phyloP scores from a whole-genome alignment of 805 yeast species.

The Debaryomyces castellii region DNA sequence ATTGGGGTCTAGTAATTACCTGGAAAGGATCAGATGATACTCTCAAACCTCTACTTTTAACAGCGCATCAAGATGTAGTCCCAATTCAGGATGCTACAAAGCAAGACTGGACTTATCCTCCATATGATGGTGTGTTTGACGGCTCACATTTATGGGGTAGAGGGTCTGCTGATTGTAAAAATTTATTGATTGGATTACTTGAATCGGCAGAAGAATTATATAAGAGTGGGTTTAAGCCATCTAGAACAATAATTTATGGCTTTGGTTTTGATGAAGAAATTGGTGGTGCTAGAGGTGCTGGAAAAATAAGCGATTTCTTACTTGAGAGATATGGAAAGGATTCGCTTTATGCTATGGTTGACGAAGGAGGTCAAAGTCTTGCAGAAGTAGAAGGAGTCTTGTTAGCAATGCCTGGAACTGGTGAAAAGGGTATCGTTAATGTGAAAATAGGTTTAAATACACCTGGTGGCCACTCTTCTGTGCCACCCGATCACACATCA shows the following conservation, averaged over 20 bases:
- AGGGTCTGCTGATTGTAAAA: conserved; percentile 38
- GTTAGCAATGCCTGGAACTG: conserved; percentile 16
- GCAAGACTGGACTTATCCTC: conserved; percentile 34
- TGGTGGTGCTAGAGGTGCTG: conserved; percentile 14
- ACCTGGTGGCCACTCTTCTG: conserved; percentile 30
- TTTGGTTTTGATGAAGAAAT: conserved; percentile 19
- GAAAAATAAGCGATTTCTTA: conserved; percentile 6
- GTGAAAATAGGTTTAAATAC: conserved; percentile 17
- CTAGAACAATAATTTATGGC: conserved; percentile 13
- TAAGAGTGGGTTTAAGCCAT: conserved; percentile 10
- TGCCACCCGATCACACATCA: conserved; percentile 29
- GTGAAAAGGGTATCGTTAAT: conserved; percentile 16
- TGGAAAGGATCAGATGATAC: conserved; percentile 17
- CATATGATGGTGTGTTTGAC: conserved; percentile 38
- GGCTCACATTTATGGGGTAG: conserved; percentile 39
- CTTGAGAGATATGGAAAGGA: conserved; percentile 11
- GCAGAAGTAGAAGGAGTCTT: conserved; percentile 9
- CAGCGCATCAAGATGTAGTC: conserved; percentile 26
- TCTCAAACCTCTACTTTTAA: conserved; percentile 19
- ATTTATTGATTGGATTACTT: conserved; percentile 20
- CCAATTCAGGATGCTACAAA: conserved; percentile 21
- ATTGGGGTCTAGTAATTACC: conserved; percentile 19
- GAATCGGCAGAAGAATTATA: conserved; percentile 16
- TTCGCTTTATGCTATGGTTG: conserved; percentile 14
- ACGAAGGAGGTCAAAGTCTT: conserved; percentile 19